Base-by-base conservation (phyloP, 169 alveolate species). In the Plasmodium reichenowi region DNA sequence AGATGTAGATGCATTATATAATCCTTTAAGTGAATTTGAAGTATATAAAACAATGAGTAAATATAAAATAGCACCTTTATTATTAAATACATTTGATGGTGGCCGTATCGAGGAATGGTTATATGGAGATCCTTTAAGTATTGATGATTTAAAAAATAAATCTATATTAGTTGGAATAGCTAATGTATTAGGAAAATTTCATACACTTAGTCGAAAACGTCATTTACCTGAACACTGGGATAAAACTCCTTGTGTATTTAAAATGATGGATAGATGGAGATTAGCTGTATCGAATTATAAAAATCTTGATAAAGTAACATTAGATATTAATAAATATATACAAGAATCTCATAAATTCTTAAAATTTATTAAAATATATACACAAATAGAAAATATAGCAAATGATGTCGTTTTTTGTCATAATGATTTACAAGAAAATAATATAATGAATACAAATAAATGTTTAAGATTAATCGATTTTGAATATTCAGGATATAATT, bases 51-150 rank as follows among this genome's bases (percentile, higher is more conserved):
- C 94, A 47, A 71, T 94, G 83, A 88, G 96, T 24, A 74, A 83
- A 43, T 90, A 88, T 62, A 88, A 83, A 26, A 89, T 93, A 68
- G 94, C 94, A 59, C 97, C 97, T 47, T 80, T 88, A 54, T 47
- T 94, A 67, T 60, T 94, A 62, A 88, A 70, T 62, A 68, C 83
- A 63, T 93, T 90, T 89, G 80, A 63, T 15, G 97, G 95, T 24
- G 97, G 97, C 0, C 89, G 97, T 20, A 94, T 94, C 50, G 97
- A 94, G 63, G 94, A 94, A 78, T 94, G 96, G 94, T 54, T 94
- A 50, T 95, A 94, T 54, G 97, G 97, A 2, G 93, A 92, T 62
- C 95, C 95, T 4, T 52, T 94, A 47, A 70, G 92, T 29, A 74
- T 74, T 20, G 89, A 43, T 54, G 93, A 88, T 83, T 75, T 94